phyloP scores from a whole-genome alignment of 805 yeast genomes.

The Starmerella apis region DNA sequence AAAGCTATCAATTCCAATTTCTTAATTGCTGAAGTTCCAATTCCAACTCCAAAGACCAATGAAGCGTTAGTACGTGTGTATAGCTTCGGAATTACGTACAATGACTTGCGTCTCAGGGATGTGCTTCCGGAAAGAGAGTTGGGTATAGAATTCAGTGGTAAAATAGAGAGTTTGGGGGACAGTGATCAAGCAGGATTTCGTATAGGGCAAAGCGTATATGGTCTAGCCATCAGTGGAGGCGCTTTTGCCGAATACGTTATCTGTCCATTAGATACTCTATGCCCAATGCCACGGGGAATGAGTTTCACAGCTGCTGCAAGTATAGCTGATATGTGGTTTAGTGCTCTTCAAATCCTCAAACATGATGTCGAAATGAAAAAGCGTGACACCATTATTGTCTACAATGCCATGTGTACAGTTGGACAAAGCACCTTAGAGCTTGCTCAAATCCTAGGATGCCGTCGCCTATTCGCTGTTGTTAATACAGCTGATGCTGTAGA shows the following conservation, averaged over 20 bases:
- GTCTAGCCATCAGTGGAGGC: slow-evolving; percentile 32
- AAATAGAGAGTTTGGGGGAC: slow-evolving; percentile 21
- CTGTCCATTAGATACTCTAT: slow-evolving; percentile 26
- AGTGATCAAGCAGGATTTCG: slow-evolving; percentile 14
- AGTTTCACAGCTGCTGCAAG: slow-evolving; percentile 29
- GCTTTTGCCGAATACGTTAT: slow-evolving; percentile 33
- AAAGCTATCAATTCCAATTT: not conserved
- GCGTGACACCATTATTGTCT: slow-evolving; percentile 30
- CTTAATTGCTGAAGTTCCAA: slow-evolving; percentile 21
- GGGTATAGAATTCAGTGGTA: slow-evolving; percentile 35
- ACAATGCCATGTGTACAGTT: slow-evolving; percentile 31
- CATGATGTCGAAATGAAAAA: slow-evolving; percentile 27
- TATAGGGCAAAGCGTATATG: slow-evolving; percentile 33
- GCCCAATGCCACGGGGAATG: slow-evolving; percentile 26
- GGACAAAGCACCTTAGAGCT: slow-evolving; percentile 34
- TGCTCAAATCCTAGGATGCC: slow-evolving; percentile 33
- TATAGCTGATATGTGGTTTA: slow-evolving; percentile 33
- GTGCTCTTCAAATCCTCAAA: slow-evolving; percentile 32
- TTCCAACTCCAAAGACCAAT: slow-evolving; percentile 21
- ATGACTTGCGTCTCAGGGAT: slow-evolving; percentile 25
- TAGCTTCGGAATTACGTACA: slow-evolving; percentile 32
- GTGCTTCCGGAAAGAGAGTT: slow-evolving; percentile 15
- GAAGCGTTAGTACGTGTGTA: slow-evolving; percentile 30
- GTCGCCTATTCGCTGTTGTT: slow-evolving; percentile 31
- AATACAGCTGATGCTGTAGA: slow-evolving; percentile 23